Evolutionary conservation across 108 stramenopile genomes (phyloP), one percentile per base, ranked within the genome.

Genomic region (Thalassiosira profunda): DNA sequence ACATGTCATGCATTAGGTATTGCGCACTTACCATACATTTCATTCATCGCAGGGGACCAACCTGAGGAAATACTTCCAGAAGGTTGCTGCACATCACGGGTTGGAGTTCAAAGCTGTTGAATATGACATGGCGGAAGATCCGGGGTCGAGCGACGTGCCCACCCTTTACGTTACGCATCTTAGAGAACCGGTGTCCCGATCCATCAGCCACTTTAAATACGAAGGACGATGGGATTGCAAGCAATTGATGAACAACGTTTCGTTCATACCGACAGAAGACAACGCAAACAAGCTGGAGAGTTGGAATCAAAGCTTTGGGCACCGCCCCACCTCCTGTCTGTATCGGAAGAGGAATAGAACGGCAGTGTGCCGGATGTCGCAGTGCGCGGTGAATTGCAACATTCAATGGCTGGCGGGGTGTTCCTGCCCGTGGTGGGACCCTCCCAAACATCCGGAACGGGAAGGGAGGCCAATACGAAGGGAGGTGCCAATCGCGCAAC

Each of bases 141-240:
- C 72, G 6, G 72, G 72, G 29, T 47, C 72, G n/a, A 33, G 51
- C 52, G 46, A 58, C 26, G 18, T 53, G 3, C 43, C 61, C 41
- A 64, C 72, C 12, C 65, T 73, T 64, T 73, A 73, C 65, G 55
- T 73, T 29, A 64, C 72, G 15, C 54, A 73, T 64, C 40, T 73
- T 11, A 56, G 72, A 38, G 72, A 73, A 30, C 72, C 72, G 25
- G 71, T 72, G 60, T 63, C 61, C 14, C 43, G 72, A 36, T 63
- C 72, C 36, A 57, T 73, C 14, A 73, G 72, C 41, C 62, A 63
- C 38, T 73, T 73, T 56, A 73, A 73, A 40, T 73, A 49, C 18
- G 48, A 49, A 49, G 57, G 57, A 9, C 23, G 57, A 15, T 58
- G 57, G 57, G 26, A 58, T 58, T 58, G 57, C 17, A 38, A 37